Conservation (phyloP, 73 alveolate genomes). For the Halteria grandinella region DNA sequence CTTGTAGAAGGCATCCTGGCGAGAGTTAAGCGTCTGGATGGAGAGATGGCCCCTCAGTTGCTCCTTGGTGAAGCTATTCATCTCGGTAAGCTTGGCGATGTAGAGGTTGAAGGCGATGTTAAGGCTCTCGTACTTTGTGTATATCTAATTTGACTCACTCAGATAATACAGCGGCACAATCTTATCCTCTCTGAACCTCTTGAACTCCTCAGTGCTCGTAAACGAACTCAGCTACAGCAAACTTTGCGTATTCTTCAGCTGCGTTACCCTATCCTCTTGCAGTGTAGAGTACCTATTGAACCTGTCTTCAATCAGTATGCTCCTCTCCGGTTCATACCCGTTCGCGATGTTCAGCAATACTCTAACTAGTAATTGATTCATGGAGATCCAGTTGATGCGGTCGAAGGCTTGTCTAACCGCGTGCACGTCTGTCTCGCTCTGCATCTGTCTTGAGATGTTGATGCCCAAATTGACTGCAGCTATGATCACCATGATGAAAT, state of each 20-base stretch:
- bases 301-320: background rate
- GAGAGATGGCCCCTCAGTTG: background rate
- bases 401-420: background rate
- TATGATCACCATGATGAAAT: background rate
- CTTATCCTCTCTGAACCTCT: too few species aligned
- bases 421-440: slow-evolving; percentile 5
- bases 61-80: background rate
- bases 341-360: slow-evolving; percentile 9
- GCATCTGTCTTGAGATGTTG: background rate
- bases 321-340: background rate
- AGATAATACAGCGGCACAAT: background rate
- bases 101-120: slow-evolving; percentile 4
- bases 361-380: background rate
- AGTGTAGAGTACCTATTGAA: background rate
- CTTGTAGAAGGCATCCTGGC: background rate
- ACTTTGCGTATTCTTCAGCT: background rate
- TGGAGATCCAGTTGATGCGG: background rate
- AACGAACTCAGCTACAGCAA: background rate
- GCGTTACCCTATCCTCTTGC: background rate
- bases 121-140: slow-evolving; percentile 2
- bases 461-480: slow-evolving; percentile 5
- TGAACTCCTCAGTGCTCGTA: background rate
- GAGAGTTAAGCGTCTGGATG: background rate
- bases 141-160: slow-evolving; percentile 9
- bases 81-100: background rate